phyloP scores from a whole-genome alignment of 1,284 basidiomycete species.

The Trametes sp. region DNA sequence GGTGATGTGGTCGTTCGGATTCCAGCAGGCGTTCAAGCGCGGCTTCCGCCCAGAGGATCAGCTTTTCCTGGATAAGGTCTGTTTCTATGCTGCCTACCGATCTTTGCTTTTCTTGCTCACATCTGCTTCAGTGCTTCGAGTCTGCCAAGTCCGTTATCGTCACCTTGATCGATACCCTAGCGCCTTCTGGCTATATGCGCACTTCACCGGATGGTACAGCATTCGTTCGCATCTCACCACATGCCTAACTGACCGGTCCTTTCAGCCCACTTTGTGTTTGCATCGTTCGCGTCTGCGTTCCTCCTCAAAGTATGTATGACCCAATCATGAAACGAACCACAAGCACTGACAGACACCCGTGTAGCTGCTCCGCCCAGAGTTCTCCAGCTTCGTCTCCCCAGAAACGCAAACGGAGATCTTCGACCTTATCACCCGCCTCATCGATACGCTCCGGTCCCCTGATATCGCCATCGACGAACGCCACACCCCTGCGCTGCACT shows the following conservation, averaged over 20 bases:
- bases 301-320: slow-evolving; percentile 67
- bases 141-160: slow-evolving; percentile 74
- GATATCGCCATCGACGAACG: slow-evolving; percentile 83
- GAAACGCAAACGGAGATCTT: slow-evolving; percentile 75
- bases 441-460: slow-evolving; percentile 72
- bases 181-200: slow-evolving; percentile 80
- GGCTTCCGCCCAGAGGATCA: slow-evolving; percentile 69
- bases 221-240: neutral
- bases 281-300: slow-evolving; percentile 87
- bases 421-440: slow-evolving; percentile 74
- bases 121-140: slow-evolving; percentile 78
- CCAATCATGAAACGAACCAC: neutral
- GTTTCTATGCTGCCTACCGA: slow-evolving; percentile 10
- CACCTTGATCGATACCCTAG: slow-evolving; percentile 69
- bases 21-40: slow-evolving; percentile 80
- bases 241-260: neutral
- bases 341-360: neutral
- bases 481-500: slow-evolving; percentile 82
- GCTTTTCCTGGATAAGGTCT: slow-evolving; percentile 73
- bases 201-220: slow-evolving; percentile 78
- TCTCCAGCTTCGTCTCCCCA: slow-evolving; percentile 63
- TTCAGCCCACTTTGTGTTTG: slow-evolving; percentile 81
- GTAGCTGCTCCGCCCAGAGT: slow-evolving; percentile 78
- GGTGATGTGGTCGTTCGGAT: slow-evolving; percentile 87
- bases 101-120: too few species aligned